Conservation (phyloP, 768 basidiomycete species). For the Leccinum subgranulosum region DNA sequence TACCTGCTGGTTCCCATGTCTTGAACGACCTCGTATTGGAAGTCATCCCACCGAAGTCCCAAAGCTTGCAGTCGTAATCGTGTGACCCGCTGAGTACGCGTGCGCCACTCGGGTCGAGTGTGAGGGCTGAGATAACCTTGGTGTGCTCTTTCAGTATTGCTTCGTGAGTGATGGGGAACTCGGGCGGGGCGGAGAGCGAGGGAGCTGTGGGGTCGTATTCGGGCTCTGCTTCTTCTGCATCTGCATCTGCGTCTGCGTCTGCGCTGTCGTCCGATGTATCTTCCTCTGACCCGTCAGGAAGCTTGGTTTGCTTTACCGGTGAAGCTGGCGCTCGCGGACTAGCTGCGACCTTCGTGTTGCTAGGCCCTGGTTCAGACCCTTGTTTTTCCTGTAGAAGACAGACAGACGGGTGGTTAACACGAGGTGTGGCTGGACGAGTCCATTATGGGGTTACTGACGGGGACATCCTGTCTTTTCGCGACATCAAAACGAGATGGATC, state of each 20-base stretch:
- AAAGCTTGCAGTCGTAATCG: slow-evolving; percentile 97
- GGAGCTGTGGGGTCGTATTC: slow-evolving; percentile 52
- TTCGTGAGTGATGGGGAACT: slow-evolving; percentile 90
- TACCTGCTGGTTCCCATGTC: slow-evolving; percentile 92
- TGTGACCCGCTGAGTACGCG: slow-evolving; percentile 88
- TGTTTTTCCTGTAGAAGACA: slow-evolving; percentile 14
- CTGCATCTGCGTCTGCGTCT: slow-evolving; percentile 3
- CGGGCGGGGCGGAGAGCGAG: slow-evolving; percentile 40
- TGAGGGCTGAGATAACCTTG: slow-evolving; percentile 91
- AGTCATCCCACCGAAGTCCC: slow-evolving; percentile 99
- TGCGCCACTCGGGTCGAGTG: slow-evolving; percentile 92
- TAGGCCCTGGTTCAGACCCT: slow-evolving; percentile 15
- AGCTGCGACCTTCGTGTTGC: slow-evolving; percentile 20
- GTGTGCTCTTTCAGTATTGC: slow-evolving; percentile 90
- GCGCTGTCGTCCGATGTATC: slow-evolving; percentile 25
- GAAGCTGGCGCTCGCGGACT: slow-evolving; percentile 13
- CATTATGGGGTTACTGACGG: slow-evolving; percentile 19
- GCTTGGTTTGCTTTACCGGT: neutral
- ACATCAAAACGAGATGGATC: slow-evolving; percentile 80
- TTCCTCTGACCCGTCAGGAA: slow-evolving; percentile 17
- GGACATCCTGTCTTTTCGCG: slow-evolving; percentile 53
- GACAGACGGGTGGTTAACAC: slow-evolving; percentile 16
- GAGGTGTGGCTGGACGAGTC: slow-evolving; percentile 13
- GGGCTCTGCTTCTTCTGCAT: slow-evolving; percentile 31
- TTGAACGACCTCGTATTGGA: slow-evolving; percentile 89